Evolutionary conservation across 2,329 filamentous ascomycete genomes (phyloP), one percentile per base, ranked within the genome.

Genomic region (Colletotrichum sp.): DNA sequence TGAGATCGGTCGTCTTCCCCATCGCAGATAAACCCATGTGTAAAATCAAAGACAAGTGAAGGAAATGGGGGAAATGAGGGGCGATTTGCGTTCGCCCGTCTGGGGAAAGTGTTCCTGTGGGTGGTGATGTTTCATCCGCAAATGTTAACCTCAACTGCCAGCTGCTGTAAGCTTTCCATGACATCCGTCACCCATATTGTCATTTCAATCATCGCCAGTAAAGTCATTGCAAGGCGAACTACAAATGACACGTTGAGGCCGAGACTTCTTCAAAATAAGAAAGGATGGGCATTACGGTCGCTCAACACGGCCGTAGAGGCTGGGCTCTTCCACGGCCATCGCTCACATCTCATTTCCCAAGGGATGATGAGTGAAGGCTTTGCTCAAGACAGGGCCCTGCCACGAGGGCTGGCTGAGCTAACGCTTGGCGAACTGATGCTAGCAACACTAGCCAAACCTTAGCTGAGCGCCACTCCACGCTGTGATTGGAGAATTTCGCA

Each of bases 371-470:
- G 21, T 21, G 30, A 48, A 66, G n/a, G 21, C 36, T 12, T 21
- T 30, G 28, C 32, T n/a, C 32, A 61, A 10, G 18, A 18, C 36
- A 48, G 38, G 62, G 36, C 55, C 48, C 55, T 72, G 68, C 72
- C 72, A 72, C 69, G 73, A 68, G 73, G 70, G 21, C 70, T 62
- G 64, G 43, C 52, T 66, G 55, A 62, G 38, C 61, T 71, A 66
- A 21, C n/a, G 30, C 24, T 66, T 38, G 24, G 38, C 68, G 72
- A 72, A 55, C 68, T 26, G 38, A 38, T 72, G 56, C 73, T 28
- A 75, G 43, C 16, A 34, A 6, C 15, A 26, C 38, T 75, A 72
- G 69, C 56, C 62, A 55, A 75, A 72, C 73, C 73, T 75, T 72
- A 64, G 73, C n/a, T 21, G 55, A 13, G 15, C 21, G 21, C 24